A percentile compares a stretch with the other conserved stretches of the same genome.
phyloP scores from a whole-genome alignment of 305 asterid species.

The Caryopteris hybrid region DNA sequence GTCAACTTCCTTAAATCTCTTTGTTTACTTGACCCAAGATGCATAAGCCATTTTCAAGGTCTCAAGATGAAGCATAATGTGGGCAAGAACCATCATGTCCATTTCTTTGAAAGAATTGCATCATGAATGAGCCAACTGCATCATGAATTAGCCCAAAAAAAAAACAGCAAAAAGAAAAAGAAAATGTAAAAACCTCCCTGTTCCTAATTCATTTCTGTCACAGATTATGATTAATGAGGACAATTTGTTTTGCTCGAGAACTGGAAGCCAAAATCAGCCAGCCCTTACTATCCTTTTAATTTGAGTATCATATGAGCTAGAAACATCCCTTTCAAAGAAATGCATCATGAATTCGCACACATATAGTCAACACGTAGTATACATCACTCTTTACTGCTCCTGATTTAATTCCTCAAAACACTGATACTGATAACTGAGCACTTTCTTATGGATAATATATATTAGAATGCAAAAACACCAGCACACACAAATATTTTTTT shows the following conservation, averaged over 20 bases:
- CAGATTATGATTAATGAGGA: neutral
- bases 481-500: neutral
- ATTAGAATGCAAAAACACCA: neutral
- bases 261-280: conserved; percentile 6
- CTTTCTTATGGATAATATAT: too few relatives aligned
- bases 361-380: neutral
- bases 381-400: too few relatives aligned
- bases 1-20: conserved; percentile 13
- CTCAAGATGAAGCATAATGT: neutral
- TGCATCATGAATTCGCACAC: neutral
- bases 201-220: conserved; percentile 6
- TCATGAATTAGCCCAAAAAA: too few relatives aligned
- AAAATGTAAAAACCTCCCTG: neutral
- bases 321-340: conserved; percentile 2
- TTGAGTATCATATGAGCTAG: conserved; percentile 8
- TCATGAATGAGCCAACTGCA: neutral
- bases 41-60: neutral
- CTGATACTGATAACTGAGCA: too few relatives aligned
- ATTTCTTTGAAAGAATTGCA: conserved; percentile 3
- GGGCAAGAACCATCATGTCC: neutral
- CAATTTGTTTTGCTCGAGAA: neutral
- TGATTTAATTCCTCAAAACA: too few relatives aligned
- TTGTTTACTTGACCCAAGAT: neutral
- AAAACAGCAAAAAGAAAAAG: neutral
- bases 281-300: conserved; percentile 9